Evolutionary conservation across 768 basidiomycete species (phyloP).

Genomic region (Tulasnella sp.): DNA sequence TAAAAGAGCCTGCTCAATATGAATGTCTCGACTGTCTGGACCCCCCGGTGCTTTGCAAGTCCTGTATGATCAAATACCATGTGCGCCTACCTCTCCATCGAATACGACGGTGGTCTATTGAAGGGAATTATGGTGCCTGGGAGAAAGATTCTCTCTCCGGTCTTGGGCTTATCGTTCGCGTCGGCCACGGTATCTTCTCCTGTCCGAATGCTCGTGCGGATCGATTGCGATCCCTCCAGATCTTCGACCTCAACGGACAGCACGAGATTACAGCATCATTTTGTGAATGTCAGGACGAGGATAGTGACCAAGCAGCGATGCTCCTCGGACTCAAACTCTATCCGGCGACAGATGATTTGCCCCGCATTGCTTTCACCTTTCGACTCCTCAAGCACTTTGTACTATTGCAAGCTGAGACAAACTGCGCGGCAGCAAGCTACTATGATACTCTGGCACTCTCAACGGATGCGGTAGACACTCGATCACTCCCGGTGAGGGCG

Average conservation of each 20-base stretch:
- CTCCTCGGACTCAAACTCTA: background rate
- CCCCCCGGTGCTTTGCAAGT: background rate
- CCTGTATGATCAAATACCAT: background rate
- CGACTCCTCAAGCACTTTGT: background rate
- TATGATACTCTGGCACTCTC: background rate
- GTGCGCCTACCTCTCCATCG: background rate
- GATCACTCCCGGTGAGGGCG: background rate
- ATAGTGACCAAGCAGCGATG: background rate
- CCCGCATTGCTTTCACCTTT: background rate
- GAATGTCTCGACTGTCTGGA: background rate
- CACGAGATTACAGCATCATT: background rate
- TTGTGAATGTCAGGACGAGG: background rate
- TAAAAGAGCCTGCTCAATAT: background rate
- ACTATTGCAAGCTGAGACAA: background rate
- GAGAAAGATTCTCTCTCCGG: background rate
- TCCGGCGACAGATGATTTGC: background rate
- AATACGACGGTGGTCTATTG: background rate
- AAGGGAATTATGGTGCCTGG: background rate
- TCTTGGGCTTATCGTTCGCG: background rate
- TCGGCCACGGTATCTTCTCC: background rate
- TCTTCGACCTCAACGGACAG: background rate
- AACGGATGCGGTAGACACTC: background rate
- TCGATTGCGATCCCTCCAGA: background rate
- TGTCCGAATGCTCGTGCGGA: background rate
- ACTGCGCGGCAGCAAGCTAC: background rate